These are phyloP conservation scores for Citrullus amarus DNA, from an alignment of 306 rosid genomes.

Conservation along the genomic window DNA sequence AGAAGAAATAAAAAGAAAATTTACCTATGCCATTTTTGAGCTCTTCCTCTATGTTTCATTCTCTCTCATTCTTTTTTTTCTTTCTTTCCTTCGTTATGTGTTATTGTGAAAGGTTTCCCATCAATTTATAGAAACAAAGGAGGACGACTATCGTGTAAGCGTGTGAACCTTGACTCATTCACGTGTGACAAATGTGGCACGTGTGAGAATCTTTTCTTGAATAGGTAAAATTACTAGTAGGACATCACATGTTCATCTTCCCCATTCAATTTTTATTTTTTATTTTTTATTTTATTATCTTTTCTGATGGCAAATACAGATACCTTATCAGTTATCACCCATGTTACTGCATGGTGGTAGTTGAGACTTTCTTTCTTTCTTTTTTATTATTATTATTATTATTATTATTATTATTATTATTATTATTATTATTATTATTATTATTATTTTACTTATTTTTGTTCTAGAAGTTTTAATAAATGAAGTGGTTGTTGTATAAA, in stretches of 20 bases:
- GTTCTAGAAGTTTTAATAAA: too few relatives aligned
- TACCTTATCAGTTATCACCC: too few relatives aligned
- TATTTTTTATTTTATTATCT: neutral
- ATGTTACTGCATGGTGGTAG: too few relatives aligned
- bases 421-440: too few relatives aligned
- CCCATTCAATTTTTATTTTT: neutral
- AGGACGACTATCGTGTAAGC: neutral
- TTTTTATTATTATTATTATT: too few relatives aligned
- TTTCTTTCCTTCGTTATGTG: neutral
- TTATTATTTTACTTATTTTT: too few relatives aligned
- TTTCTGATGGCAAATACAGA: neutral
- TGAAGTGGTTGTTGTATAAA: too few relatives aligned
- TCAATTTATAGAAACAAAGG: neutral
- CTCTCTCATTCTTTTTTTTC: neutral
- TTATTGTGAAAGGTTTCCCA: neutral
- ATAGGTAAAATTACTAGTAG: neutral
- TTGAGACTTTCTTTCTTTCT: too few relatives aligned
- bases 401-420: too few relatives aligned
- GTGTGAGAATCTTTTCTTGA: neutral
- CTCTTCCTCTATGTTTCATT: neutral
- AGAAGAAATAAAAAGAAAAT: neutral
- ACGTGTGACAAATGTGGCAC: neutral
- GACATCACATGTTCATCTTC: neutral
- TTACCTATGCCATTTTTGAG: neutral
- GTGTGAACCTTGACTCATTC: neutral